Base-by-base conservation (phyloP, 257 asterid genomes). In the Cynanchum wilfordii region DNA sequence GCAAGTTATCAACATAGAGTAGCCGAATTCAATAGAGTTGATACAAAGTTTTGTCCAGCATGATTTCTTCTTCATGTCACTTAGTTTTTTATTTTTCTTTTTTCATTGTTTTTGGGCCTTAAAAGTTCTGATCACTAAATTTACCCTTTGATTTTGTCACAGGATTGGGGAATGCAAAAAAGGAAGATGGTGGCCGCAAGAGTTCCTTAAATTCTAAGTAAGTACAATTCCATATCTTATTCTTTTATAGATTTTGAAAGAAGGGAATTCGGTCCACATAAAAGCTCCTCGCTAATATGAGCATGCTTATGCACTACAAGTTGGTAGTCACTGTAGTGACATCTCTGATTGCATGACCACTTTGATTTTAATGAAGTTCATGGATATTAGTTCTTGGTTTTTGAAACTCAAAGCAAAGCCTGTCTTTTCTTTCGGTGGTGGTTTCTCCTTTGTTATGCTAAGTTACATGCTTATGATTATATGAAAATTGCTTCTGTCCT, bases 191-290 rank as follows among this genome's bases (percentile, higher is more conserved):
- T 65, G 80, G 76, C 64, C 73, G 74, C 54, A 68, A 73, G 72
- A 68, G 10, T 77, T 68, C 40, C 72, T 38, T 76, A 45, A 79
- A 76, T 70, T 69, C 83, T 44, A 84, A 81, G 98, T 88, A 88
- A 85, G 96, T 84, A 60, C 74, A 20, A 45, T 70, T 63, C 59
- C 47, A 58, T 29, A 62, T 16, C 38, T 57, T 12, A 51, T 12
- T 24, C 16, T 55, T 51, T 42, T 42, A 16, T 38, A 25, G 44
- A 54, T 17, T 40, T 9, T 59, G 38, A 27, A 59, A 25, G 29
- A 59, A 25, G 47, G 40, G 66, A 57, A 59, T 27, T 13, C 27
- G 5, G 66, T 42, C 62, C 24, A 38, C 27, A n/a, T 44, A 17
- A 36, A 22, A 8, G 16, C 57, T 42, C 69, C 10, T 12, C 4